Evolutionary conservation across 495 filamentous ascomycete genomes (phyloP).

Genomic region (Penicillium samsonianum): DNA sequence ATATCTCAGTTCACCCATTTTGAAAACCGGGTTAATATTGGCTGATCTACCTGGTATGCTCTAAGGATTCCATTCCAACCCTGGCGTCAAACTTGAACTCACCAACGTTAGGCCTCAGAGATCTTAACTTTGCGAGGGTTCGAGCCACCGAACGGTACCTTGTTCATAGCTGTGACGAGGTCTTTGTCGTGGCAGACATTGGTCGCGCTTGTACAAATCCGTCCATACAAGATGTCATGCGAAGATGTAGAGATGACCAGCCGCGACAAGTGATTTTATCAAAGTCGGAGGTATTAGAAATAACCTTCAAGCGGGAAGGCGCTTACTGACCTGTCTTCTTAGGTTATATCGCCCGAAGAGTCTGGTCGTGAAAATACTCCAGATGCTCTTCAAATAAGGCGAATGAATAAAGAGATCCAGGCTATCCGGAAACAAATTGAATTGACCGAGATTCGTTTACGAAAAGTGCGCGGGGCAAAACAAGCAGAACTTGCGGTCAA

Average conservation of each 20-base stretch:
- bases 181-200: conserved; percentile 34
- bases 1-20: conserved; percentile 31
- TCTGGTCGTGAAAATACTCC: background rate
- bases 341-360: conserved; percentile 27
- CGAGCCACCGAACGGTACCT: conserved; percentile 34
- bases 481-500: no score
- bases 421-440: no score
- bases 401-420: no score
- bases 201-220: conserved; percentile 21
- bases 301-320: background rate
- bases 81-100: no score
- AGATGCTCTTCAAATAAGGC: no score
- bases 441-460: no score
- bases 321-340: background rate
- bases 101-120: no score
- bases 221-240: conserved; percentile 29
- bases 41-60: conserved; percentile 42
- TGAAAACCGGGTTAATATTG: conserved; percentile 32
- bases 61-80: no score
- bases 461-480: no score
- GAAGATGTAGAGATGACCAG: conserved; percentile 17
- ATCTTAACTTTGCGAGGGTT: conserved; percentile 32
- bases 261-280: conserved; percentile 30
- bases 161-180: conserved; percentile 29
- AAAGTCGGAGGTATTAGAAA: conserved; percentile 24